These are phyloP conservation scores for Fusarium sp. DNA, from an alignment of 2,329 filamentous ascomycete genomes.

Conservation along the genomic window DNA sequence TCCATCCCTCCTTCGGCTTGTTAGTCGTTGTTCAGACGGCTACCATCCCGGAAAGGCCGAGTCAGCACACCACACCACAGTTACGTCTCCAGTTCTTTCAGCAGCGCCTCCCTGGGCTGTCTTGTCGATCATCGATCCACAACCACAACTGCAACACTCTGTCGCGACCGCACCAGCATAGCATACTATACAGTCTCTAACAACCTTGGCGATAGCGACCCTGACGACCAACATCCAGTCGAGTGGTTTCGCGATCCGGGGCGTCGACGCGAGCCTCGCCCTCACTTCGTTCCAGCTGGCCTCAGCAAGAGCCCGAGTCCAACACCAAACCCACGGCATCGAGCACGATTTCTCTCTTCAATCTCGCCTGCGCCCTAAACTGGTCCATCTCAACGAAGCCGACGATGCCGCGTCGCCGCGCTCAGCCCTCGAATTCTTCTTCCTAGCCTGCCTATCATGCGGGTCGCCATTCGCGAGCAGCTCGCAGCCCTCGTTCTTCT, in stretches of 20 bases:
- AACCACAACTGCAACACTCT: slow-evolving; percentile 20
- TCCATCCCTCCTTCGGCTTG: background rate
- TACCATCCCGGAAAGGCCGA: slow-evolving; percentile 27
- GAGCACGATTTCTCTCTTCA: slow-evolving; percentile 11
- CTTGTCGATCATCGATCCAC: slow-evolving; percentile 39
- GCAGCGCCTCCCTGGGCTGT: slow-evolving; percentile 34
- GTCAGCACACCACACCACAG: slow-evolving; percentile 25
- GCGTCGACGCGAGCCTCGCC: slow-evolving; percentile 6
- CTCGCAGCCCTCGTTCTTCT: slow-evolving; percentile 81
- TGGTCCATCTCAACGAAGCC: slow-evolving; percentile 22
- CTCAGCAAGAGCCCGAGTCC: background rate
- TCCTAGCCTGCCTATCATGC: slow-evolving; percentile 63
- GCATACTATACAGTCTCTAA: background rate
- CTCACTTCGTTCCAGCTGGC: background rate
- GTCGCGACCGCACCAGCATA: slow-evolving; percentile 9
- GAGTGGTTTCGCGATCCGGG: slow-evolving; percentile 7
- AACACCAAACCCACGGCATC: background rate
- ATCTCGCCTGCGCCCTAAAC: slow-evolving; percentile 17
- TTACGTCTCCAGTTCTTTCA: slow-evolving; percentile 7
- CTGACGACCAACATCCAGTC: background rate
- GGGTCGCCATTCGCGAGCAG: slow-evolving; percentile 88
- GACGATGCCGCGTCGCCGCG: slow-evolving; percentile 44
- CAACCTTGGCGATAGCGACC: slow-evolving; percentile 14
- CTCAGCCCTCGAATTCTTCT: slow-evolving; percentile 28
- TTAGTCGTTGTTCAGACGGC: slow-evolving; percentile 2